Evolutionary conservation across 106 monocot species (phyloP).

Genomic region (Triglochin maritima): DNA sequence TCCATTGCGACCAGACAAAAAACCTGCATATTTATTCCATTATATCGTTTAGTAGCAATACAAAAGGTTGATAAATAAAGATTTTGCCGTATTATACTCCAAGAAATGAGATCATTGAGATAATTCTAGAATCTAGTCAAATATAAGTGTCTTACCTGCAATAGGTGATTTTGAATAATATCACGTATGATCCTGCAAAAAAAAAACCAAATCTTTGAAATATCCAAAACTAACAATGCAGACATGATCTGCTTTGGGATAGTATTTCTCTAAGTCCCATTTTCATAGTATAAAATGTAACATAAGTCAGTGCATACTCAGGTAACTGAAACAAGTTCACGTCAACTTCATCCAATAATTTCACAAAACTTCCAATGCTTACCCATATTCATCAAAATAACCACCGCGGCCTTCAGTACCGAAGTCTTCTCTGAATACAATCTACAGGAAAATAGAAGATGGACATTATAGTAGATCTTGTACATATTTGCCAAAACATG

Average conservation of each 20-base stretch:
- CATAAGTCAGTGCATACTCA: not conserved
- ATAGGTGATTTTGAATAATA: constrained; percentile 63
- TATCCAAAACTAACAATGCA: no score
- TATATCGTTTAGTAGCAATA: not conserved
- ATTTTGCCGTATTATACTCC: no score
- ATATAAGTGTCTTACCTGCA: constrained; percentile 34
- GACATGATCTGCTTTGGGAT: no score
- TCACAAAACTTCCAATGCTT: constrained; percentile 3
- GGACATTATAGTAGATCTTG: not conserved
- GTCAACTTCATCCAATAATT: not conserved
- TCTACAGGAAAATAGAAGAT: constrained; percentile 21
- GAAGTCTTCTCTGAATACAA: constrained; percentile 90
- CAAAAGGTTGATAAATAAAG: not conserved
- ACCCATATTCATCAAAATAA: constrained; percentile 96
- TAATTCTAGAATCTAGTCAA: not conserved
- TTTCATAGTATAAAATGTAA: not conserved
- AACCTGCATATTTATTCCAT: constrained; percentile 32
- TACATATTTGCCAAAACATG: not conserved
- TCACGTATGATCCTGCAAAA: constrained; percentile 62
- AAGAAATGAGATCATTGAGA: no score
- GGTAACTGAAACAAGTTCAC: not conserved
- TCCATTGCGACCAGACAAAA: constrained; percentile 93
- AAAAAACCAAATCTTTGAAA: not conserved
- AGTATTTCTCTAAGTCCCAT: not conserved
- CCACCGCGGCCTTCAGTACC: constrained; percentile 95